Evolutionary conservation across 345 rosid genomes (phyloP), one percentile per base, ranked within the genome.

Genomic region (Lepidium didymum): DNA sequence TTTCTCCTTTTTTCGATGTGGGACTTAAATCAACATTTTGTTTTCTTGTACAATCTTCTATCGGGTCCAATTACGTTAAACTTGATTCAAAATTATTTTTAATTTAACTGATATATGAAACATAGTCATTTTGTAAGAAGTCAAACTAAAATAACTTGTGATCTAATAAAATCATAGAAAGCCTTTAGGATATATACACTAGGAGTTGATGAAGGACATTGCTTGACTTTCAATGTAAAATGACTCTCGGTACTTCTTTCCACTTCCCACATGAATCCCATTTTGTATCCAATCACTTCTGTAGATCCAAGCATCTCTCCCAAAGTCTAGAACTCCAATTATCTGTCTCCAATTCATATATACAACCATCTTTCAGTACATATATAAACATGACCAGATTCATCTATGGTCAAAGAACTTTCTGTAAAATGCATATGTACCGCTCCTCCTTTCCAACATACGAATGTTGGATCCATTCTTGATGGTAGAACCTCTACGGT

Each of bases 261-360:
- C 84, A 52, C 83, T 86, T 11, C 91, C 95, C 12, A 82, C 43
- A 69, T 84, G 85, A 72, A 94, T 81, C 56, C 99, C 99, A 58
- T 77, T 89, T 27, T 78, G 81, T 63, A 87, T 86, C 99, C 99
- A 94, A 47, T 94, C 95, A 27, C 78, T 87, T 31, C 90, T 81
- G 60, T 87, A 85, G 51, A 94, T 77, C 97, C 99, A 94, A 27
- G 95, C 96, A 64, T 94, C 99, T 21, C 97, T 85, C 18, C 87
- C 86, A 66, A 88, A 81, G 73, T 94, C 99, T 41, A 91, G 82
- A 36, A 90, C 67, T 68, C 91, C 93, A 62, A 92, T 81, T 69
- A 94, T 79, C 97, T 94, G 70, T 34, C 27, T 57, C 55, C 15
- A 35, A 15, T 10, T 31, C 7, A 15, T 40, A 65, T n/a, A 29